These are phyloP conservation scores for Xylariomycetidae sp. DNA, from an alignment of 2,329 filamentous ascomycete genomes.

Conservation along the genomic window DNA sequence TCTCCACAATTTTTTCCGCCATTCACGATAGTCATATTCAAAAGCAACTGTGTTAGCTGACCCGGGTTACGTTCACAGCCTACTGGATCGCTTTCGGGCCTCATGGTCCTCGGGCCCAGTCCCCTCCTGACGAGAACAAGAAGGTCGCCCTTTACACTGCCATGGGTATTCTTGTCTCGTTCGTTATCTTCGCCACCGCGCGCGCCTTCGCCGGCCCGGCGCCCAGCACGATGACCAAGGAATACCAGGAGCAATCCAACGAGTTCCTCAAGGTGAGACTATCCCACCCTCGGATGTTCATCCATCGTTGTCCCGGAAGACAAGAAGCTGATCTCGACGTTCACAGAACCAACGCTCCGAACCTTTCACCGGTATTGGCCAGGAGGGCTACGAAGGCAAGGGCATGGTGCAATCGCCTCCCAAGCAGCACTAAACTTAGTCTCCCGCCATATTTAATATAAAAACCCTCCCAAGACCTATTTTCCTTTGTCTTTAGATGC, in stretches of 20 bases:
- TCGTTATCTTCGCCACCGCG: constrained; percentile 67
- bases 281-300: background rate
- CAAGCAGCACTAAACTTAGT: constrained; percentile 34
- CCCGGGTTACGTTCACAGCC: constrained; percentile 53
- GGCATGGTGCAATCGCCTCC: constrained; percentile 72
- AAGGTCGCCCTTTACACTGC: constrained; percentile 72
- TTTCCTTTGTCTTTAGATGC: constrained; percentile 31
- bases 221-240: constrained; percentile 89
- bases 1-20: too few species aligned
- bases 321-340: constrained; percentile 2
- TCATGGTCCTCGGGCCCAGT: constrained; percentile 81
- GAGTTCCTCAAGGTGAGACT: constrained; percentile 82
- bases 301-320: background rate
- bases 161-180: constrained; percentile 61
- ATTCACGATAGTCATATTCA: constrained; percentile 15
- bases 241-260: constrained; percentile 94
- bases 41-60: too few species aligned
- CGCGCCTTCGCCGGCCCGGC: constrained; percentile 67
- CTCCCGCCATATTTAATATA: too few species aligned
- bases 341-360: constrained; percentile 75
- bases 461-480: too few species aligned
- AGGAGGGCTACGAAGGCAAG: constrained; percentile 72
- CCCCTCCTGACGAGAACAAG: constrained; percentile 79
- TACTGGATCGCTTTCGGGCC: constrained; percentile 99
- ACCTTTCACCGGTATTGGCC: constrained; percentile 78